These are phyloP conservation scores for Phytophthora parvispora DNA, from an alignment of 352 stramenopile genomes.

Conservation along the genomic window DNA sequence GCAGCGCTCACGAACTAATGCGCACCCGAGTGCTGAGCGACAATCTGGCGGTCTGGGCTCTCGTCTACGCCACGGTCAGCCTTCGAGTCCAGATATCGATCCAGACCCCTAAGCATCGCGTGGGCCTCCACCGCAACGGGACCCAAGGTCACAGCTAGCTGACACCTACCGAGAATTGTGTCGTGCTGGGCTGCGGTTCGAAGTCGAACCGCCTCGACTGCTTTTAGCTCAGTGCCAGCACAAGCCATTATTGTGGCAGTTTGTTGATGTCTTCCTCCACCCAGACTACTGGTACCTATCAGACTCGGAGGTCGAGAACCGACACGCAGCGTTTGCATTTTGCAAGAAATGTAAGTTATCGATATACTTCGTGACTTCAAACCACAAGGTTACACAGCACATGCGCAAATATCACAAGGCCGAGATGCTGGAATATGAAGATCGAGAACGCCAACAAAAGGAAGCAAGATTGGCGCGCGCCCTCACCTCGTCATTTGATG, in stretches of 20 bases:
- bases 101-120: not conserved
- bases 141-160: not conserved
- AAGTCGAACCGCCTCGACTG: not conserved
- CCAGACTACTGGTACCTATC: not conserved
- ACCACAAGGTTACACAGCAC: not conserved
- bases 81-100: not conserved
- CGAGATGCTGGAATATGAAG: not conserved
- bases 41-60: not conserved
- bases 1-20: not conserved
- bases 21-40: not conserved
- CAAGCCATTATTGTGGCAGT: not conserved
- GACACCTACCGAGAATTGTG: not conserved
- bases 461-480: too few species aligned
- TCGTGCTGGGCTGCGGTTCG: not conserved
- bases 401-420: not conserved
- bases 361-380: not conserved
- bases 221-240: not conserved
- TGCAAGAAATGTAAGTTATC: not conserved
- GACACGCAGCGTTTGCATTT: not conserved
- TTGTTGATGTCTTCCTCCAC: not conserved
- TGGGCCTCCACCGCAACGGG: slow-evolving; percentile 21
- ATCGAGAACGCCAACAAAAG: not conserved
- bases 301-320: not conserved
- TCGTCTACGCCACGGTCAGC: not conserved
- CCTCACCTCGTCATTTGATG: too few species aligned